Base-by-base conservation (phyloP, 768 basidiomycete species). In the Mycena indigotica region DNA sequence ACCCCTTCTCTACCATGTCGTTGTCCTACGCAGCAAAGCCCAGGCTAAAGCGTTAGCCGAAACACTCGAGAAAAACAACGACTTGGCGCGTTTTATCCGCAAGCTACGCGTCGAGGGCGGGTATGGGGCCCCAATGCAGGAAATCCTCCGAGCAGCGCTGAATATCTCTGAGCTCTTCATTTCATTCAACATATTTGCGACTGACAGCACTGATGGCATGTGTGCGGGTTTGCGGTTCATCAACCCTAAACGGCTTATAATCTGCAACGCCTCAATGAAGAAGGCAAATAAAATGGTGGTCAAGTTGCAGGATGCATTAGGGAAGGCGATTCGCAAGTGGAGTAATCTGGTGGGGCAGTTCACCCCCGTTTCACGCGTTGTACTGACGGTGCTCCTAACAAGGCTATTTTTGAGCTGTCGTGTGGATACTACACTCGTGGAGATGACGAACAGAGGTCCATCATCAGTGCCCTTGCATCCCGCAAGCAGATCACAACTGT, bases 81-180 rank as follows among this genome's bases (percentile, higher is more conserved):
- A 48, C 5, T 55, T 68, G 8, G 67, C 60, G 23, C 19, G 28
- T 1, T 63, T 66, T 44, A 65, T 68, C 49, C 55, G 60, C 53
- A 68, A 66, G 48, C 53, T 67, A 21, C 65, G 65, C 19, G 51
- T 66, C 24, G 63, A 66, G 52, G 62, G 64, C 12, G 62, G 59
- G 2, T 63, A 60, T 15, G 57, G 62, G 19, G 3, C 55, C 58
- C 17, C 52, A 13, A 57, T 61, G 41, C 50, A 38, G 48, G 28
- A 5, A 16, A 50, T 50, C 21, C 48, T 50, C 10, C 6, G 21
- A 19, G 12, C 5, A 21, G 5, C 25, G 24, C 48, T 26, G 10
- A 50, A 50, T 8, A 19, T 50, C 12, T 25, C 48, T 6, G 48
- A 50, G 5, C 28, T 50, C 13, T 50, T 24, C 28, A 21, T 50